A percentile compares a stretch with the other conserved stretches of the same genome.
Evolutionary conservation across 2,329 filamentous ascomycete species (phyloP).

Genomic region (Hortaea werneckii): DNA sequence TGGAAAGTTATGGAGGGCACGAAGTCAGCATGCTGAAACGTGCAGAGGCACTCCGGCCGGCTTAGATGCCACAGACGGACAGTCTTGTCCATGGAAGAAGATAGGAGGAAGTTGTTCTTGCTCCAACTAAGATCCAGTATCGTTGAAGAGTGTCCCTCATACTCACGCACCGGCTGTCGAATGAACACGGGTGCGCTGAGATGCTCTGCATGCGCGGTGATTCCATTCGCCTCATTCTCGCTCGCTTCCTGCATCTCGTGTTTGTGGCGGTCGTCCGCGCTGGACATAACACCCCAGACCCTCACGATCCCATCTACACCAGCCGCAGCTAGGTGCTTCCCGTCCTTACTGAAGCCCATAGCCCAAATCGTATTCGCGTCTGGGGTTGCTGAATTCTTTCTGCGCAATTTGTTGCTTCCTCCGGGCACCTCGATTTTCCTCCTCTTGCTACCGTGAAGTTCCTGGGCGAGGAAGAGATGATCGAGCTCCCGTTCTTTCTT

Average conservation of each 20-base stretch:
- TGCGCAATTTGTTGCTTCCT: conserved; percentile 20
- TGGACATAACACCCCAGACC: conserved; percentile 81
- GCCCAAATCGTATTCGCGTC: conserved; percentile 65
- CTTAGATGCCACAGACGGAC: conserved; percentile 89
- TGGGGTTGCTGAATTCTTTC: conserved; percentile 34
- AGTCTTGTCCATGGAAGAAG: conserved; percentile 96
- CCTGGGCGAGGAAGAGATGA: conserved; percentile 81
- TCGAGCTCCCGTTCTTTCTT: conserved; percentile 78
- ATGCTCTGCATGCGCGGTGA: conserved; percentile 40
- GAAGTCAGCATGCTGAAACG: conserved; percentile 89
- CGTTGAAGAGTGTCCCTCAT: conserved; percentile 72
- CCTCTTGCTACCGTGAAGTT: conserved; percentile 41
- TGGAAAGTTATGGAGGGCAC: conserved; percentile 94
- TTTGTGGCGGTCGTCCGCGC: conserved; percentile 62
- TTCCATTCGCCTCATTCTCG: conserved; percentile 34
- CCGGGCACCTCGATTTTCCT: conserved; percentile 11
- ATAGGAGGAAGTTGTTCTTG: conserved; percentile 95
- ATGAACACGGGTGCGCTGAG: conserved; percentile 87
- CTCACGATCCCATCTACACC: conserved; percentile 79
- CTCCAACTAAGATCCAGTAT: conserved; percentile 93
- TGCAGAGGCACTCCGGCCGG: conserved; percentile 75
- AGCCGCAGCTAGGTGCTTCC: conserved; percentile 81
- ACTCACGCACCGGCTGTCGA: conserved; percentile 66
- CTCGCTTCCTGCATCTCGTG: conserved; percentile 62
- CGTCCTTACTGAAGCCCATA: conserved; percentile 84